Evolutionary conservation across 495 filamentous ascomycete species (phyloP), one percentile per base, ranked within the genome.

Genomic region (Penicillium ucsense): DNA sequence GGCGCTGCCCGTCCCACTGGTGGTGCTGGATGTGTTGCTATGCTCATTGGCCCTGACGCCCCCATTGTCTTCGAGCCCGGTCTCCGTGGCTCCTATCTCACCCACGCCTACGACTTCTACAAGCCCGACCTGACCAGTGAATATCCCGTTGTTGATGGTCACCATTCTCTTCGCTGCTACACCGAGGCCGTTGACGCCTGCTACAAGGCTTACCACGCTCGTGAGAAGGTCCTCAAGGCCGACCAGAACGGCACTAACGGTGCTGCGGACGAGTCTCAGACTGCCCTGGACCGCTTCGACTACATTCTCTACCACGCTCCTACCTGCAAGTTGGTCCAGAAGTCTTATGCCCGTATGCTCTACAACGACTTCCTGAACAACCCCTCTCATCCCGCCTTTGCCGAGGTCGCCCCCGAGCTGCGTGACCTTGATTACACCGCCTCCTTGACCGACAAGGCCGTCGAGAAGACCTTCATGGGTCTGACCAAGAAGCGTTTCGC

Each of bases 81-180:
- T 63, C 82, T 95, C 48, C 84, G 94, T 64, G 92, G 86, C 64
- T 84, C 75, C 60, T 96, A 95, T 75, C 84, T 96, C 79, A 81
- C 81, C 59, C 92, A 98, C 68, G 87, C 86, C 56, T 98, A 97
- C 72, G 92, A 98, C 67, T 98, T 98, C 73, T 98, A 94, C 82
- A 98, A 98, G 82, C 86, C 92, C 57, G 92, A 98, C 66, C 75
- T 98, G 43, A 94, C 89, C 50, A 94, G 87, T 79, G 92, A 98
- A 68, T 98, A 98, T 71, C 92, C 92, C 41, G 81, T 91, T 56
- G 92, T 98, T 33, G 92, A 98, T 62, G 92, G 92, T 45, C 90
- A 96, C 60, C 95, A 81, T 78, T 96, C 90, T 38, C 77, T 95
- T 64, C 82, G 76, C 63, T 98, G 94, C 82, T 98, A 98, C 72